Evolutionary conservation across 306 rosid genomes (phyloP).

Genomic region (Alnus glutinosa): DNA sequence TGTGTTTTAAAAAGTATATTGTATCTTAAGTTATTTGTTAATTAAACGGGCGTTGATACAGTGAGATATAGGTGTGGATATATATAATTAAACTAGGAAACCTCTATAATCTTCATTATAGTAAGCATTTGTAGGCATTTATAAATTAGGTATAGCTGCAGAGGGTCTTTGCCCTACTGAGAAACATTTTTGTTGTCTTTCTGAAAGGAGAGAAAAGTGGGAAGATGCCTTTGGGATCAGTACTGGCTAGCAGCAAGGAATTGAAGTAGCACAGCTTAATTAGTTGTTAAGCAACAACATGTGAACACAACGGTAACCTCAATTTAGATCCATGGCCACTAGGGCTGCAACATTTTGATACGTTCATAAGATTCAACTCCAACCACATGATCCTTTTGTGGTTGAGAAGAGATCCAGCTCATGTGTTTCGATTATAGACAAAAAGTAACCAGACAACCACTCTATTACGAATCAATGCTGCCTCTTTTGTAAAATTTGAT

Average conservation of each 20-base stretch:
- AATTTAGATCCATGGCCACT: slow-evolving; percentile 12
- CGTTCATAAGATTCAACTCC: neutral
- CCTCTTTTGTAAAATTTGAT: neutral
- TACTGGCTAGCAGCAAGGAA: slow-evolving; percentile 20
- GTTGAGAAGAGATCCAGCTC: slow-evolving; percentile 30
- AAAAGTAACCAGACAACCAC: slow-evolving; percentile 19
- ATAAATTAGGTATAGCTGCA: slow-evolving; percentile 17
- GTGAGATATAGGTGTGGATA: too few species aligned
- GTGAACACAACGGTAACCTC: slow-evolving; percentile 36
- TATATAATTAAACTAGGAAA: too few species aligned
- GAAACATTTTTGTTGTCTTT: slow-evolving; percentile 30
- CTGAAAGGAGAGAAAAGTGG: slow-evolving; percentile 17
- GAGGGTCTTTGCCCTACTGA: slow-evolving; percentile 18
- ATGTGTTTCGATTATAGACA: slow-evolving; percentile 19
- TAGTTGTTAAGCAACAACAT: slow-evolving; percentile 37
- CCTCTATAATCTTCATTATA: neutral
- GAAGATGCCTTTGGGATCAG: slow-evolving; percentile 27
- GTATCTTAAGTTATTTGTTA: too few species aligned
- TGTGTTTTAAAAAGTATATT: too few species aligned
- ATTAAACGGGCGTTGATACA: too few species aligned
- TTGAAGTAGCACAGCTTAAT: slow-evolving; percentile 17
- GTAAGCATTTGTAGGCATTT: slow-evolving; percentile 1
- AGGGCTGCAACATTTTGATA: slow-evolving; percentile 6
- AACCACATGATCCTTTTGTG: slow-evolving; percentile 43
- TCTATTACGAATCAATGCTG: slow-evolving; percentile 11